Conservation (phyloP, 495 filamentous ascomycete species). For the Stereocaulon alpinum region DNA sequence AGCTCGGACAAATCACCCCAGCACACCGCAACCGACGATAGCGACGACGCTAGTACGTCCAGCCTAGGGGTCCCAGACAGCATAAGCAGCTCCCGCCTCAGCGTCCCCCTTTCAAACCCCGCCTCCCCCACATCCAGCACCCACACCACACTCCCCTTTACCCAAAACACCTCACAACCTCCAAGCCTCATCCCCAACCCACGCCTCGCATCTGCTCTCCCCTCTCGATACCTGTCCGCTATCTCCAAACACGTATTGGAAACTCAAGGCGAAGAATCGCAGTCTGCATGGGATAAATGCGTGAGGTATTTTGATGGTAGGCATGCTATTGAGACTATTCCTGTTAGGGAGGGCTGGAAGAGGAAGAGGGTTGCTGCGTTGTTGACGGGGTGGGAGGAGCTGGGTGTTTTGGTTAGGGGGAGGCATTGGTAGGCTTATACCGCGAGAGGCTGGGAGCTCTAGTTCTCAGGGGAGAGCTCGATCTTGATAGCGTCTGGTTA, state of each 20-base stretch:
- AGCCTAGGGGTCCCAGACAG: background rate
- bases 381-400: slow-evolving; percentile 49
- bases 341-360: slow-evolving; percentile 70
- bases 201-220: slow-evolving; percentile 45
- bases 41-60: background rate
- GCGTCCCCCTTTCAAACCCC: slow-evolving; percentile 16
- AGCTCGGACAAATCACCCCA: background rate
- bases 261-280: slow-evolving; percentile 19
- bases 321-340: slow-evolving; percentile 79
- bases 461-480: no score
- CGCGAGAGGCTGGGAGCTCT: no score
- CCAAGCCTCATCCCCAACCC: slow-evolving; percentile 41
- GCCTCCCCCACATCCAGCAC: slow-evolving; percentile 25
- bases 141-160: slow-evolving; percentile 32
- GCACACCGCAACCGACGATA: background rate
- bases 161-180: slow-evolving; percentile 25
- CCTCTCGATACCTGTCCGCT: slow-evolving; percentile 63
- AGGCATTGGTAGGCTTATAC: slow-evolving; percentile 18
- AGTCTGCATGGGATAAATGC: slow-evolving; percentile 32
- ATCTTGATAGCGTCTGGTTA: no score
- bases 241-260: slow-evolving; percentile 51
- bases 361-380: slow-evolving; percentile 69
- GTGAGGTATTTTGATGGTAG: slow-evolving; percentile 80
- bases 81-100: slow-evolving; percentile 5
- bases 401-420: slow-evolving; percentile 17